Conservation (phyloP, 2,329 filamentous ascomycete species). For the Diaporthe capsici region DNA sequence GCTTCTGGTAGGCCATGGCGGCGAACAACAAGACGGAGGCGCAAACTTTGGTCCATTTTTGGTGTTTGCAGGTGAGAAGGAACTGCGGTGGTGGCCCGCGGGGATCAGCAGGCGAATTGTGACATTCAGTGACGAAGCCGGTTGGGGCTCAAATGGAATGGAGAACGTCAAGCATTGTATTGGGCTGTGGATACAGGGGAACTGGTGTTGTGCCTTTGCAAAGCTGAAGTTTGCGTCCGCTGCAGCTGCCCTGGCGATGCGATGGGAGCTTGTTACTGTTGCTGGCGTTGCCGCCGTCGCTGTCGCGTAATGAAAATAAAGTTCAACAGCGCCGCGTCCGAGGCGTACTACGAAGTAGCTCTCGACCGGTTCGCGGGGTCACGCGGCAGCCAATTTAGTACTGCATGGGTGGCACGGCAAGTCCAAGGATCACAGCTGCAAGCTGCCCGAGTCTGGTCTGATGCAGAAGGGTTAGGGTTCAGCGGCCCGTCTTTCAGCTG, state of each 20-base stretch:
- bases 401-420: background rate
- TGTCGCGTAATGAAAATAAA: conserved; percentile 23
- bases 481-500: background rate
- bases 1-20: conserved; percentile 81
- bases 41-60: conserved; percentile 64
- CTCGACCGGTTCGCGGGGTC: conserved; percentile 25
- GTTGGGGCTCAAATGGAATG: conserved; percentile 8
- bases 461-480: background rate
- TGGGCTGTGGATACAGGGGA: background rate
- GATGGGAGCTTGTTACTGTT: background rate
- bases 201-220: background rate
- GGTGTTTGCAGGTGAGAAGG: background rate
- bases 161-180: conserved; percentile 1
- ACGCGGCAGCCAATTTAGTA: conserved; percentile 26
- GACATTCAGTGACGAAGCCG: conserved; percentile 10
- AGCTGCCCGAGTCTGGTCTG: no score
- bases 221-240: background rate
- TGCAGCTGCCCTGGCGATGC: background rate
- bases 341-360: background rate
- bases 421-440: background rate
- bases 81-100: background rate
- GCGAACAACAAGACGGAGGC: conserved; percentile 80
- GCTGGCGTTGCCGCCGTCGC: background rate
- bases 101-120: background rate
- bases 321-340: conserved; percentile 16